Evolutionary conservation across 768 basidiomycete genomes (phyloP).

Genomic region (Lactifluus piperatus): DNA sequence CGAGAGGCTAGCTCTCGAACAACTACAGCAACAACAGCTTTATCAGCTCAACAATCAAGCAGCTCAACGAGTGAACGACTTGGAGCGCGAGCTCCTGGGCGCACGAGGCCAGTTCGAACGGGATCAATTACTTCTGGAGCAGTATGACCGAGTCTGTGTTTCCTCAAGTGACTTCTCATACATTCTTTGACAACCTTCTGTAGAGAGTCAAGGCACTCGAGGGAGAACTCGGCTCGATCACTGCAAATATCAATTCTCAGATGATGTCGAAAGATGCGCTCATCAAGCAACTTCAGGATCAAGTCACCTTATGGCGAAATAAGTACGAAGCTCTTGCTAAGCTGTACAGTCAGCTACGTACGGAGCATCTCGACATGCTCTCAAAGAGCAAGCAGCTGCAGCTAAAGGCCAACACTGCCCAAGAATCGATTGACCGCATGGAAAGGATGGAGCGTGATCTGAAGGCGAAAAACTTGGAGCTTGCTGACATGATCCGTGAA

Average conservation of each 20-base stretch:
- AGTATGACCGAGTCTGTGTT: slow-evolving; percentile 81
- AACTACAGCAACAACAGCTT: slow-evolving; percentile 75
- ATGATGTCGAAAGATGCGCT: slow-evolving; percentile 89
- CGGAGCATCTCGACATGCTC: slow-evolving; percentile 95
- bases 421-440: slow-evolving; percentile 97
- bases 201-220: slow-evolving; percentile 95
- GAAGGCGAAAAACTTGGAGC: slow-evolving; percentile 96
- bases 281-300: slow-evolving; percentile 92
- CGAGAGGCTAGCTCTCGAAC: slow-evolving; percentile 83
- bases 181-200: background rate
- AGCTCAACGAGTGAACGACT: slow-evolving; percentile 65
- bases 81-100: slow-evolving; percentile 83
- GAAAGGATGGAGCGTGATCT: slow-evolving; percentile 97
- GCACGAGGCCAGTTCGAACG: slow-evolving; percentile 97
- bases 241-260: slow-evolving; percentile 74
- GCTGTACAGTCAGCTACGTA: slow-evolving; percentile 94
- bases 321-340: slow-evolving; percentile 99
- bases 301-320: slow-evolving; percentile 93
- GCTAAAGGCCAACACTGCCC: slow-evolving; percentile 95
- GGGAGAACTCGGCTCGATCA: slow-evolving; percentile 70
- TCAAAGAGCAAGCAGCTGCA: slow-evolving; percentile 96
- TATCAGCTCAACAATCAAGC: slow-evolving; percentile 73
- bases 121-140: slow-evolving; percentile 94
- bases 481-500: slow-evolving; percentile 98
- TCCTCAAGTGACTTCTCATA: background rate